Evolutionary conservation across 495 filamentous ascomycete species (phyloP).

Genomic region (Oidiodendron maius): DNA sequence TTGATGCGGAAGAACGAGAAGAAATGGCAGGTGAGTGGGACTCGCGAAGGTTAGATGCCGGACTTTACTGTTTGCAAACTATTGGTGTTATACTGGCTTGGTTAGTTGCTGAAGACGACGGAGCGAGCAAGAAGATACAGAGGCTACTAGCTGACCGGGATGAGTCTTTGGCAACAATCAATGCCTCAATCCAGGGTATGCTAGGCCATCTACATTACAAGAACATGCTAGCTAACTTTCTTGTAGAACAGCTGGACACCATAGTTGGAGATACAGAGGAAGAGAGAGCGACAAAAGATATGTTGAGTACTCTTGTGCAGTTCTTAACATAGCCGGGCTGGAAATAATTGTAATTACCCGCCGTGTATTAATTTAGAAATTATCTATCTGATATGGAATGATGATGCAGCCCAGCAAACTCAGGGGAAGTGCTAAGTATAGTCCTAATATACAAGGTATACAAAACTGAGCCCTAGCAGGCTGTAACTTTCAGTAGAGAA

Average conservation of each 20-base stretch:
- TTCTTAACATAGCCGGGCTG: conserved; percentile 35
- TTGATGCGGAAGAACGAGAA: conserved; percentile 50
- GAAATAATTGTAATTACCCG: background rate
- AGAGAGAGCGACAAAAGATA: conserved; percentile 56
- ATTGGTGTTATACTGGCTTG: conserved; percentile 87
- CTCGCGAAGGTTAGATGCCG: conserved; percentile 77
- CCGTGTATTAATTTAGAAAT: background rate
- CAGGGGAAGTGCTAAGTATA: no score
- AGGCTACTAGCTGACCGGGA: conserved; percentile 61
- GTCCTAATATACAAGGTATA: no score
- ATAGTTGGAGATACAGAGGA: conserved; percentile 50
- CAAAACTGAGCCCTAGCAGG: no score
- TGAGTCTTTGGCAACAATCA: conserved; percentile 56
- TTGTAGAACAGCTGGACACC: conserved; percentile 43
- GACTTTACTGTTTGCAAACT: conserved; percentile 79
- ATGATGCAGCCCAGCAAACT: no score
- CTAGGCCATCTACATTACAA: background rate
- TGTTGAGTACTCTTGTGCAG: conserved; percentile 57
- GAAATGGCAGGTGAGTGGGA: conserved; percentile 73
- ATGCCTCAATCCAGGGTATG: conserved; percentile 61
- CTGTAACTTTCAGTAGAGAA: background rate
- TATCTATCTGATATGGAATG: no score
- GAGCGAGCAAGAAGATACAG: conserved; percentile 61
- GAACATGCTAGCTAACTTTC: conserved; percentile 15
- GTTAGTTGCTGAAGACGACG: conserved; percentile 87